Conservation (phyloP, 768 basidiomycete genomes). For the Omphalotus guepiniiformis region DNA sequence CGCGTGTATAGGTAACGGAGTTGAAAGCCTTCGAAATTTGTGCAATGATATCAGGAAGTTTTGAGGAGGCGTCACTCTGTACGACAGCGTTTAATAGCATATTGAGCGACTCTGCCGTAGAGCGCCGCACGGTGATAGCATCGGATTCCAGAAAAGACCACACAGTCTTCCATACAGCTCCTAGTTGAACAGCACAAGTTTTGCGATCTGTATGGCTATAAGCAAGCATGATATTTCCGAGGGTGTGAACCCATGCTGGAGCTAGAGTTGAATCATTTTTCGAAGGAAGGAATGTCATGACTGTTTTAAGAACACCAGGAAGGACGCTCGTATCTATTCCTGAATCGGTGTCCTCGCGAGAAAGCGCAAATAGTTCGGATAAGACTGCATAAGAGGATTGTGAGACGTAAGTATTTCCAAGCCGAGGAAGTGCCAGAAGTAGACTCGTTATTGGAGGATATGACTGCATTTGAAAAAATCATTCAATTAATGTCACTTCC, state of each 20-base stretch:
- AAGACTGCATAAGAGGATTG: constrained; percentile 85
- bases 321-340: constrained; percentile 52
- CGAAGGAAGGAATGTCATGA: constrained; percentile 65
- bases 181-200: constrained; percentile 49
- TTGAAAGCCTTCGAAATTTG: constrained; percentile 68
- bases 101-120: constrained; percentile 59
- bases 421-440: constrained; percentile 78
- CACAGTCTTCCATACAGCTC: constrained; percentile 65
- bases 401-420: constrained; percentile 86
- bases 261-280: constrained; percentile 65
- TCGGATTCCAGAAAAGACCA: constrained; percentile 78
- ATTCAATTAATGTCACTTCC: background rate
- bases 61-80: constrained; percentile 45
- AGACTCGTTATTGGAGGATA: constrained; percentile 64
- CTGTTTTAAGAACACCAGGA: constrained; percentile 56
- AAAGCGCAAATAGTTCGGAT: constrained; percentile 67
- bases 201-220: constrained; percentile 49
- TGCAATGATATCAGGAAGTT: constrained; percentile 57
- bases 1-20: constrained; percentile 65
- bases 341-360: constrained; percentile 45
- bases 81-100: constrained; percentile 70
- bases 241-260: constrained; percentile 74
- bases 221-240: constrained; percentile 70
- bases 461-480: constrained; percentile 42
- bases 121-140: constrained; percentile 55